A percentile compares a stretch with the other conserved stretches of the same genome.
Evolutionary conservation across 495 filamentous ascomycete genomes (phyloP).

Genomic region (Penicillium arizonense): DNA sequence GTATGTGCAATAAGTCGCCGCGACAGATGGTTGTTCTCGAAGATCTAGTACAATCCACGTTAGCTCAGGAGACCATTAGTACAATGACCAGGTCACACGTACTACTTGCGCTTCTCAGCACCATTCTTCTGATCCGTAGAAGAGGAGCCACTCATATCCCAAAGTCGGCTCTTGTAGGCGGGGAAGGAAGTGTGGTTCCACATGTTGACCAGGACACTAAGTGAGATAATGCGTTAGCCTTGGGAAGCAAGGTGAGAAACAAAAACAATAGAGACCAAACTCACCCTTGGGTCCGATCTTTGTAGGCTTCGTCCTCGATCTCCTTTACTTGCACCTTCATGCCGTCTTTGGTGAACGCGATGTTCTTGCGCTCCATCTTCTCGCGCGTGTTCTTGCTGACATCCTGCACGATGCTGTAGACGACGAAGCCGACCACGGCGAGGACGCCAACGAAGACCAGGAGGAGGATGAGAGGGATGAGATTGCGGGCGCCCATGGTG

Average conservation of each 20-base stretch:
- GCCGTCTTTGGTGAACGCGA: constrained; percentile 80
- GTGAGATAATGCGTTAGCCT: constrained; percentile 4
- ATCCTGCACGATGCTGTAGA: constrained; percentile 68
- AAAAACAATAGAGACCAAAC: constrained; percentile 7
- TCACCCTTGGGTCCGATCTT: constrained; percentile 76
- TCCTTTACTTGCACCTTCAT: constrained; percentile 79
- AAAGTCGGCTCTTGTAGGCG: constrained; percentile 58
- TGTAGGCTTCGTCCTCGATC: constrained; percentile 71
- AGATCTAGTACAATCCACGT: neutral
- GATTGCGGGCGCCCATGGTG: constrained; percentile 35
- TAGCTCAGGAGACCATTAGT: neutral
- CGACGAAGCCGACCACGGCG: constrained; percentile 68
- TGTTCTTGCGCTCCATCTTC: constrained; percentile 80
- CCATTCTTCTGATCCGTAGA: constrained; percentile 13
- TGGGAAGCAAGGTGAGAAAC: neutral
- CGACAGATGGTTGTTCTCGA: neutral
- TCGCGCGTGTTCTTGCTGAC: constrained; percentile 65
- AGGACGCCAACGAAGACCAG: constrained; percentile 59
- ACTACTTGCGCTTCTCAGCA: constrained; percentile 37
- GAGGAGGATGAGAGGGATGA: constrained; percentile 74
- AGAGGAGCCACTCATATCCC: constrained; percentile 41
- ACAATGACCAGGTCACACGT: constrained; percentile 4
- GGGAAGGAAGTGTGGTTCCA: constrained; percentile 69
- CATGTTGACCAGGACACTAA: constrained; percentile 66
- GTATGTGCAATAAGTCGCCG: neutral